Evolutionary conservation across 2,329 filamentous ascomycete species (phyloP).

Genomic region (Botrytis squamosa): DNA sequence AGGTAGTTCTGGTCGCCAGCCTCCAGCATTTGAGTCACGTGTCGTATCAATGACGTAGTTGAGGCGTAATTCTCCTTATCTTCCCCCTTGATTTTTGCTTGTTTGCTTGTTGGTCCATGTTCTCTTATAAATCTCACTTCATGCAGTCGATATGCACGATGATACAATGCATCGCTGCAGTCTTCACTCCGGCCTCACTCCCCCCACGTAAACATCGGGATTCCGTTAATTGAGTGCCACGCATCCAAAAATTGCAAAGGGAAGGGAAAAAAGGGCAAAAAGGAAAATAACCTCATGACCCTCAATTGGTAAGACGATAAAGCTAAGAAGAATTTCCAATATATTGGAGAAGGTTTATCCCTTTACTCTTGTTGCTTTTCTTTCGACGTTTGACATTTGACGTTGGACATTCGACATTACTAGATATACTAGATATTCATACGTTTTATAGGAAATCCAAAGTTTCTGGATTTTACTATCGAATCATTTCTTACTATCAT

Average conservation of each 20-base stretch:
- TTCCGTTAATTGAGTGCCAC: slow-evolving; percentile 4
- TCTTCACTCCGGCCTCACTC: background rate
- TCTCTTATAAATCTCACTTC: background rate
- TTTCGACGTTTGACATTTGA: background rate
- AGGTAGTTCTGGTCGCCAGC: background rate
- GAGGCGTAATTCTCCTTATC: background rate
- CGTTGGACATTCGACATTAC: background rate
- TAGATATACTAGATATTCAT: background rate
- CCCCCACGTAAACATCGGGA: background rate
- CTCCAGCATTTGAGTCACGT: background rate
- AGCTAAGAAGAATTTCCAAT: background rate
- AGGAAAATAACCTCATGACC: slow-evolving; percentile 11
- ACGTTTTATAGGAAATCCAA: background rate
- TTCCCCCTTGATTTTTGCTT: background rate
- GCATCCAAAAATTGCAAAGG: slow-evolving; percentile 5
- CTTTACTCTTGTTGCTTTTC: background rate
- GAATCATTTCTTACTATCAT: background rate
- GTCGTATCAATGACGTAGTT: background rate
- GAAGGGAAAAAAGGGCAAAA: background rate
- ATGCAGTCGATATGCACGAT: slow-evolving; percentile 4
- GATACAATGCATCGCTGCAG: background rate
- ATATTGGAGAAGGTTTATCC: slow-evolving; percentile 1
- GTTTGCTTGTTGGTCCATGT: background rate
- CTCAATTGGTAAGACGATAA: background rate
- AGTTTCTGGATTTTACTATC: too few species aligned